These are phyloP conservation scores for Annulohypoxylon bovei DNA, from an alignment of 495 filamentous ascomycete species.

Conservation along the genomic window DNA sequence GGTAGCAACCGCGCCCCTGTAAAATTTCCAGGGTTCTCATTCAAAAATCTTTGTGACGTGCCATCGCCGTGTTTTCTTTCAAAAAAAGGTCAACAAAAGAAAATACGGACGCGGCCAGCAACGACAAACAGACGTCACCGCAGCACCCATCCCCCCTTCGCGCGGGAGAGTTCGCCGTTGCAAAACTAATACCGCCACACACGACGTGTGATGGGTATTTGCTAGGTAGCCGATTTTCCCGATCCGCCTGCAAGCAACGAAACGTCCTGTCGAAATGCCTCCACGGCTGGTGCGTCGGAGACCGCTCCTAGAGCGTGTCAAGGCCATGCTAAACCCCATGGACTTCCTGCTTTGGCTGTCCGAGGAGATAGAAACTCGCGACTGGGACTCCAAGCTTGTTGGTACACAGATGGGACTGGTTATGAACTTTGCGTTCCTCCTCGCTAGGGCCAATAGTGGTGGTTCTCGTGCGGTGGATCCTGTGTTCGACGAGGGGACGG, in stretches of 20 bases:
- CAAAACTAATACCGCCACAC: background rate
- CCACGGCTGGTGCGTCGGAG: constrained; percentile 79
- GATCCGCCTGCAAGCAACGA: constrained; percentile 6
- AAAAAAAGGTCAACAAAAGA: constrained; percentile 33
- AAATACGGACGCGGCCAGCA: background rate
- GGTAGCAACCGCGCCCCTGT: background rate
- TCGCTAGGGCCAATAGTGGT: constrained; percentile 78
- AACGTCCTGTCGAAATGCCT: constrained; percentile 45
- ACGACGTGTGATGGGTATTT: constrained; percentile 20
- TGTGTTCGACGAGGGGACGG: constrained; percentile 79
- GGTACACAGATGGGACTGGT: constrained; percentile 76
- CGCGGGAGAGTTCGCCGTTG: constrained; percentile 11
- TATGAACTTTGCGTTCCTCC: constrained; percentile 81
- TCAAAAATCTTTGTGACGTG: constrained; percentile 7
- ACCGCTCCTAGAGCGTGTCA: constrained; percentile 79
- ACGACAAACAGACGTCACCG: background rate
- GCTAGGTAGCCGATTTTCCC: background rate
- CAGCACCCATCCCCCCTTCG: background rate
- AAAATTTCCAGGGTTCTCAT: constrained; percentile 16
- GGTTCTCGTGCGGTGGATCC: constrained; percentile 68
- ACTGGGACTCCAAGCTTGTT: constrained; percentile 86
- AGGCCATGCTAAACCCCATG: constrained; percentile 80
- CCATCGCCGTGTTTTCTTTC: constrained; percentile 35
- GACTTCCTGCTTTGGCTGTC: constrained; percentile 90
- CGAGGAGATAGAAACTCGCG: constrained; percentile 85